Base-by-base conservation (phyloP, 2,329 filamentous ascomycete species). In the Penicillium aurantiogriseum region DNA sequence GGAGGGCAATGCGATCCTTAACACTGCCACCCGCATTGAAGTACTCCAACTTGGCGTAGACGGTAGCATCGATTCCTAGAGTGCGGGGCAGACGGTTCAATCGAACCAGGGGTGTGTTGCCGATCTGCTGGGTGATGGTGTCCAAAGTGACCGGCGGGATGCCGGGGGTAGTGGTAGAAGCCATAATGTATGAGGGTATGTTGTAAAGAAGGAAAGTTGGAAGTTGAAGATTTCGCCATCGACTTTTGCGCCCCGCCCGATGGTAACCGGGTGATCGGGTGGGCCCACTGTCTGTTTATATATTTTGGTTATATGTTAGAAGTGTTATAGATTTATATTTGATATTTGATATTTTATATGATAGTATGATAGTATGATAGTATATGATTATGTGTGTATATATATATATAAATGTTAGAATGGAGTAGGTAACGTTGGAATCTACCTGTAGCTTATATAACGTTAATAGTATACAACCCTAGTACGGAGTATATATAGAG, bases 11-110 rank as follows among this genome's bases (percentile, higher is more conserved):
- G 60, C 92, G 85, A 78, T 97, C 92, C 78, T 97, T 97, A 71
- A 96, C 90, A 72, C 90, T 94, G 63, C 92, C 92, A 57, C 92
- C 92, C 13, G 92, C 91, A 78, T 95, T 96, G 83, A 96, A 96
- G 58, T 92, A 87, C 77, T 97, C 92, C 57, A 92, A 84, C 77
- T 97, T 97, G 61, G 88, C 92, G 75, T 93, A 96, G 49, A 97
- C 88, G 54, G 91, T 88, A 56, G 90, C 90, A 74, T 94, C 87
- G 69, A 99, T 90, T 52, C 93, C 93, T 21, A 96, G 82, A 52
- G 90, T 93, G 73, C 94, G 88, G 3, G 94, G 94, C 62, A 99
- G 87, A 79, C 89, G 92, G 80, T 97, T 97, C 62, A 99, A 83
- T 49, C 90, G 89, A 42, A 99, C 91, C 53, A 99, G 86, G n/a